Base-by-base conservation (phyloP, 768 basidiomycete genomes). In the Psilocybe cyanescens region DNA sequence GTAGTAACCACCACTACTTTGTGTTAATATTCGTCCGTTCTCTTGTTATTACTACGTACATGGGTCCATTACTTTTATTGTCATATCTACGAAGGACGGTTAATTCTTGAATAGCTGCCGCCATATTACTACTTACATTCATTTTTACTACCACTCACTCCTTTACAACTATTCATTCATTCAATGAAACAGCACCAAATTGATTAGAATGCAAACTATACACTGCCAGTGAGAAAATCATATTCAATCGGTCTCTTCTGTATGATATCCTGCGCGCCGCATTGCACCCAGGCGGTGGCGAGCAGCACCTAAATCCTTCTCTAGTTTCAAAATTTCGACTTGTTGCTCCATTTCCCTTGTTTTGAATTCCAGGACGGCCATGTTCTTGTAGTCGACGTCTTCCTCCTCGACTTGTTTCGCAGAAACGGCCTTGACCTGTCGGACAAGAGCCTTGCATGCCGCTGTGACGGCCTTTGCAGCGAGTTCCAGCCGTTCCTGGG, bases 281-380 rank as follows among this genome's bases (percentile, higher is more conserved):
- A 95, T 94, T 17, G 86, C 86, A 30, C 93, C 93, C 59, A 95
- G 76, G 64, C 85, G 83, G 73, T 91, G 90, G 63, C 93, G 85
- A 17, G 93, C 91, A 48, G 88, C 95, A 19, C 92, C 92, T 39
- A 99, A 80, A 0, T 98, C 95, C 79, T 97, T 97, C 81, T 99
- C 97, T 68, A 98, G 76, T 72, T 90, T 95, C 67, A 99, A 80
- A 67, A 99, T 97, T 74, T 97, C 93, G n/a, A 99, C 97, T 76
- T 98, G 96, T 70, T 97, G 95, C 78, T 99, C 97, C 95, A 99
- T 98, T 84, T 99, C 97, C 52, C 90, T 84, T 70, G 87, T 91
- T 83, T 98, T 98, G 86, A 96, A 98, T 76, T 99, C 96, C 70
- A 97, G 81, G 46, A 82, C 88, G 3, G 94, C 92, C 94, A 99